Conservation (phyloP, 257 asterid genomes). For the Forsythia suspensa region DNA sequence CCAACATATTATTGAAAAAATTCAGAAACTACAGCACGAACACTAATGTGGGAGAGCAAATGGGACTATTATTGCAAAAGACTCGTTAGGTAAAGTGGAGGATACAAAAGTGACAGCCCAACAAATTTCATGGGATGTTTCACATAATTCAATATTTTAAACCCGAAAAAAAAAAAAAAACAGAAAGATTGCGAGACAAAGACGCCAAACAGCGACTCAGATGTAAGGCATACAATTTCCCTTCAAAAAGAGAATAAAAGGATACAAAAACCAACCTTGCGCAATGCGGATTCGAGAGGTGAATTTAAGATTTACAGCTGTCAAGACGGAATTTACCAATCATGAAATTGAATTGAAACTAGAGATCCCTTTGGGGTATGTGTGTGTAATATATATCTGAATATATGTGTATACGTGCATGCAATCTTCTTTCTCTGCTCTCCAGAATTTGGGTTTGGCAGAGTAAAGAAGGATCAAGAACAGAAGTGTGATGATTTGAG, state of each 20-base stretch:
- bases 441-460: conserved; percentile 11
- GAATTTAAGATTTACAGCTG: conserved; percentile 20
- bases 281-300: conserved; percentile 12
- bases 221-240: neutral
- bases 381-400: neutral
- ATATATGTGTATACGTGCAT: neutral
- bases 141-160: conserved; percentile 9
- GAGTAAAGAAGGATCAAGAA: conserved; percentile 33
- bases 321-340: conserved; percentile 24
- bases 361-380: conserved; percentile 22
- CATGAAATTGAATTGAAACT: conserved; percentile 21
- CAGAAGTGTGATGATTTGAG: conserved; percentile 9
- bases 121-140: conserved; percentile 25
- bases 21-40: conserved; percentile 4
- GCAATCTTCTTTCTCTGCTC: conserved; percentile 15
- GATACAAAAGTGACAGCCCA: conserved; percentile 36
- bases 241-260: neutral
- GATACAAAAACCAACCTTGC: neutral
- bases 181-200: conserved; percentile 22
- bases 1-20: neutral
- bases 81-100: conserved; percentile 48
- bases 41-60: conserved; percentile 23
- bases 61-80: conserved; percentile 8
- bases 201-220: conserved; percentile 14
- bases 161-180: neutral